Conservation (phyloP, 1,139 yeast genomes). For the Pichia norvegensis region DNA sequence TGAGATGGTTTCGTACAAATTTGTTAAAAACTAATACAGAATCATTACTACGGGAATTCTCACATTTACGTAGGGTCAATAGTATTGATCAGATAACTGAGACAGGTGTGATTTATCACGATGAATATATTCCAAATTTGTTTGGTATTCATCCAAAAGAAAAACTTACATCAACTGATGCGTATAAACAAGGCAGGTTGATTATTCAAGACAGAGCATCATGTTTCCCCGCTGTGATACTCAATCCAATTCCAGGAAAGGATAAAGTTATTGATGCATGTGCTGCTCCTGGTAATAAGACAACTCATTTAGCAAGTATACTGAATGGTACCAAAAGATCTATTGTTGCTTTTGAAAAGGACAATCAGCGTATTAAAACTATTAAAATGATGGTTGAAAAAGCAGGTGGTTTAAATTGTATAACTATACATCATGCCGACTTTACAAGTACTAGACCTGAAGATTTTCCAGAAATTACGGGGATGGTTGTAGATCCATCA, state of each 20-base stretch:
- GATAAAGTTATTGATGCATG: constrained; percentile 79
- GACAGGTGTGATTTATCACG: constrained; percentile 56
- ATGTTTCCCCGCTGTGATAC: constrained; percentile 87
- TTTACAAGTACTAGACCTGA: constrained; percentile 63
- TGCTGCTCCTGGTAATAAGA: constrained; percentile 98
- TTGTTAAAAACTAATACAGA: constrained; percentile 41
- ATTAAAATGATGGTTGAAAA: constrained; percentile 67
- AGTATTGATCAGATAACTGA: constrained; percentile 39
- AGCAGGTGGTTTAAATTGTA: constrained; percentile 65
- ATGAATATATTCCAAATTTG: constrained; percentile 61
- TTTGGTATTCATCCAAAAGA: constrained; percentile 78
- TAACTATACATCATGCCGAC: constrained; percentile 72
- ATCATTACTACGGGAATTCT: constrained; percentile 39
- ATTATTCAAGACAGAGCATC: constrained; percentile 96
- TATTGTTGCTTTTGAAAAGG: constrained; percentile 84
- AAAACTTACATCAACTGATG: constrained; percentile 52
- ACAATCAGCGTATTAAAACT: constrained; percentile 61
- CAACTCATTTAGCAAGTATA: constrained; percentile 82
- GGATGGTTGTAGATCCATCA: constrained; percentile 89
- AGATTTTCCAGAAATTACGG: constrained; percentile 61
- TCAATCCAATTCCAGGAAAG: constrained; percentile 47
- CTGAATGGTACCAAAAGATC: constrained; percentile 30
- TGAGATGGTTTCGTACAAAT: constrained; percentile 83
- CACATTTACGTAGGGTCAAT: constrained; percentile 42
- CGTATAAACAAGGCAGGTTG: constrained; percentile 66